Evolutionary conservation across 2,329 filamentous ascomycete species (phyloP).

Genomic region (Zasmidium cellare): DNA sequence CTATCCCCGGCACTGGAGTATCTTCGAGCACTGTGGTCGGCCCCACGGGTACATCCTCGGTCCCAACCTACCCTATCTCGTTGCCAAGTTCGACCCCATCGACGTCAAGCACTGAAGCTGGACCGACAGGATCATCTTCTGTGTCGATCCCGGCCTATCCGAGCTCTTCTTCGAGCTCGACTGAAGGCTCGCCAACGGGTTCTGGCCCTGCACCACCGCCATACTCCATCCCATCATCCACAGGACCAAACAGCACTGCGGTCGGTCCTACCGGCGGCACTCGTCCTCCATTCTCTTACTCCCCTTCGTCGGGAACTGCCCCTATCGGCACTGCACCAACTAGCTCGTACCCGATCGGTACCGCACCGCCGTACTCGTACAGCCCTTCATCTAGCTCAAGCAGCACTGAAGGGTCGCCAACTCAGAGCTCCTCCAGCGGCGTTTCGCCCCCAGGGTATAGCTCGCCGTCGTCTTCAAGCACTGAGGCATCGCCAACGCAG

Average conservation of each 20-base stretch:
- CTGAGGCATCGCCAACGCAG: neutral
- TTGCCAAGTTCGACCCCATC: neutral
- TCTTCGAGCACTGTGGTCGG: conserved; percentile 5
- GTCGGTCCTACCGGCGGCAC: conserved; percentile 12
- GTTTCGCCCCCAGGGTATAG: neutral
- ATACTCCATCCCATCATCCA: neutral
- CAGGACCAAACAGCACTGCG: conserved; percentile 3
- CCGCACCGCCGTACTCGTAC: neutral
- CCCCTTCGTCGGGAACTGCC: neutral
- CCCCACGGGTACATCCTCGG: neutral
- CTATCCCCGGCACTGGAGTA: neutral
- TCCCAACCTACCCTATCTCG: neutral
- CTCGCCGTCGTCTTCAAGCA: neutral
- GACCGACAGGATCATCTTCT: neutral
- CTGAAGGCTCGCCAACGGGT: neutral
- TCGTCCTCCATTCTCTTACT: neutral
- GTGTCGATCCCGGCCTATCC: neutral
- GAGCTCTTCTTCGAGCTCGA: neutral
- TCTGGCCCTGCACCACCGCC: neutral
- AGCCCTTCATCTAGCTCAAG: neutral
- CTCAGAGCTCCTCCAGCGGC: neutral
- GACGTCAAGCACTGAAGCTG: neutral
- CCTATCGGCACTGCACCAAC: neutral
- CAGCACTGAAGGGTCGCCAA: conserved; percentile 7
- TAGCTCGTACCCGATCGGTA: neutral